These are phyloP conservation scores for Poronia punctata DNA, from an alignment of 495 filamentous ascomycete genomes.

Conservation along the genomic window DNA sequence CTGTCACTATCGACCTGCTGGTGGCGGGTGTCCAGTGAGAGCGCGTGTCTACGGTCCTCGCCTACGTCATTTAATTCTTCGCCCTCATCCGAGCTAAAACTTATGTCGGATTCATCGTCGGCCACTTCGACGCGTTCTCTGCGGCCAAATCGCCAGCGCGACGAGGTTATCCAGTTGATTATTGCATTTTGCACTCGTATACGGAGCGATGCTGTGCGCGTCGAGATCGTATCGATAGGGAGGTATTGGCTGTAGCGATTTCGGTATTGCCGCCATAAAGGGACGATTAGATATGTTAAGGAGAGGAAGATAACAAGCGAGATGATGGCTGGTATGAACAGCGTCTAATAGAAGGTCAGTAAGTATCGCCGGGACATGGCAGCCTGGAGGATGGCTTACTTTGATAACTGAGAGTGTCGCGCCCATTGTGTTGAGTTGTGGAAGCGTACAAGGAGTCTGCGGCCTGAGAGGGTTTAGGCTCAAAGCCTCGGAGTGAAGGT, in stretches of 20 bases:
- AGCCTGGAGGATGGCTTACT: constrained; percentile 19
- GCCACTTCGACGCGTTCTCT: constrained; percentile 28
- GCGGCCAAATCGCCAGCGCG: constrained; percentile 43
- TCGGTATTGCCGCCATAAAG: constrained; percentile 69
- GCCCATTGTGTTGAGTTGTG: constrained; percentile 30
- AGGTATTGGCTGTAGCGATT: constrained; percentile 67
- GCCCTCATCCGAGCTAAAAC: constrained; percentile 45
- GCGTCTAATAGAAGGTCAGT: constrained; percentile 45
- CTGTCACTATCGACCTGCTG: constrained; percentile 43
- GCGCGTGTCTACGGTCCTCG: constrained; percentile 59
- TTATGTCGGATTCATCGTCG: constrained; percentile 38
- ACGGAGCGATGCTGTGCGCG: constrained; percentile 54
- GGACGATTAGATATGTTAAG: constrained; percentile 62
- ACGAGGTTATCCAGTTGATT: constrained; percentile 43
- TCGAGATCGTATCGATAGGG: constrained; percentile 56
- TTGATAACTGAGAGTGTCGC: constrained; percentile 39
- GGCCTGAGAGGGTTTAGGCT: constrained; percentile 8
- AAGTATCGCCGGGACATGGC: not conserved
- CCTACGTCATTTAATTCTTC: constrained; percentile 59
- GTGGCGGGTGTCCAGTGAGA: constrained; percentile 52
- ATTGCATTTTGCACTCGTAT: constrained; percentile 52
- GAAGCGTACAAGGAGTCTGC: constrained; percentile 1
- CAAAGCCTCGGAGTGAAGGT: too few species aligned
- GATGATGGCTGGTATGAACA: constrained; percentile 71
- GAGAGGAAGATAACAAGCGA: constrained; percentile 69